Evolutionary conservation across 345 rosid genomes (phyloP), one percentile per base, ranked within the genome.

Genomic region (Erysimum cheiranthoides): DNA sequence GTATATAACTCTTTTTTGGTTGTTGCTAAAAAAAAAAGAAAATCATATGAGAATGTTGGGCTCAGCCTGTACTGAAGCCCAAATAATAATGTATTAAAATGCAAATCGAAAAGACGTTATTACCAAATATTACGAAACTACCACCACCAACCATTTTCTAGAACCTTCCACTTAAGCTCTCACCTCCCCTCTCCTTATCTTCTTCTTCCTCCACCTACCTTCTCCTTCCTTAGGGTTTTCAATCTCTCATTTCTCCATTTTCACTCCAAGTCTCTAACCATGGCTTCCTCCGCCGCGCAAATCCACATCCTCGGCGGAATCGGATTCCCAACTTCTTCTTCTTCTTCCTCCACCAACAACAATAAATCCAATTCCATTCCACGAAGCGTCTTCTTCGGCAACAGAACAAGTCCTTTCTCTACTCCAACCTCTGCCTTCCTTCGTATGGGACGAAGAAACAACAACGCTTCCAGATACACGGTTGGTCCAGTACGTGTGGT

Each of bases 201-300:
- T 3, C 38, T 31, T 13, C 59, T 30, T 54, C 60, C 18, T 30
- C 61, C 21, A 56, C 38, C 61, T 56, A 56, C 61, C 17, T 43
- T n/a, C 18, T 2, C 14, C 13, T 7, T 21, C 21, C 4, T 57
- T 32, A n/a, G 61, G 61, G 39, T 56, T 57, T 57, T 17, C 62
- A 58, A 16, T 35, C 28, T 34, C 28, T 4, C 18, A 4, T 32
- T 21, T 21, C 25, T 21, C 25, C 25, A 21, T 21, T 1, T 21
- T 21, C 25, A 21, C 34, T 4, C 10, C 16, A 3, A n/a, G n/a
- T n/a, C n/a, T n/a, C n/a, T n/a, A n/a, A 6, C 1, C 12, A 93
- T 93, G 98, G 93, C 98, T 61, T 91, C 87, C 1, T 83, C 92
- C 35, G 61, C 97, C 3, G 93, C 94, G 4, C 98, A 93, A 36